Conservation (phyloP, 1,139 yeast genomes). For the Sugiyamaella paludigena region DNA sequence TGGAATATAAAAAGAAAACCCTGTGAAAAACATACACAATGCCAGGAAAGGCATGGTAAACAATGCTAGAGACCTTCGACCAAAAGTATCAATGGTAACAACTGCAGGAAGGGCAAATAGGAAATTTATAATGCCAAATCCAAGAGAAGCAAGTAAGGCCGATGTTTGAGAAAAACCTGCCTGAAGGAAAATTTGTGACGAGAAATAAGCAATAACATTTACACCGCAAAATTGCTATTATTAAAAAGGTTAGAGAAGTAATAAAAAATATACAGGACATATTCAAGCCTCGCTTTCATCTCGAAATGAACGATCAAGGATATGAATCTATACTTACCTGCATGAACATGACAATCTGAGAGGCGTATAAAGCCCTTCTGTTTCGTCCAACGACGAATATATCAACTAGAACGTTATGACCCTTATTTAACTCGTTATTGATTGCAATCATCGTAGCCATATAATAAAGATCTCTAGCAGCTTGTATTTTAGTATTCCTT, state of each 20-base stretch:
- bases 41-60: conserved; percentile 76
- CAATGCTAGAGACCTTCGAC: conserved; percentile 69
- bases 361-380: conserved; percentile 76
- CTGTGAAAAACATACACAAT: conserved; percentile 64
- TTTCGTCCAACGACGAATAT: conserved; percentile 68
- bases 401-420: conserved; percentile 43
- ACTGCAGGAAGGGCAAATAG: conserved; percentile 82
- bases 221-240: conserved; percentile 76
- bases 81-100: conserved; percentile 75
- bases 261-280: too few species aligned
- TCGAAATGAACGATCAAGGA: too few species aligned
- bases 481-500: conserved; percentile 54
- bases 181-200: conserved; percentile 67
- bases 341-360: conserved; percentile 83
- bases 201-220: conserved; percentile 69
- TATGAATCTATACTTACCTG: conserved; percentile 38
- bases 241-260: too few species aligned
- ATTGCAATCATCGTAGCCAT: conserved; percentile 64
- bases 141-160: conserved; percentile 78
- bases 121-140: conserved; percentile 80
- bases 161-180: conserved; percentile 61
- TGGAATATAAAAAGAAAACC: conserved; percentile 73
- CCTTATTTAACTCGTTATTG: conserved; percentile 54
- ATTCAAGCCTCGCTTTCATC: too few species aligned
- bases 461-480: conserved; percentile 76